Evolutionary conservation across 108 stramenopile species (phyloP), one percentile per base, ranked within the genome.

Genomic region (Cylindrotheca fusiformis): DNA sequence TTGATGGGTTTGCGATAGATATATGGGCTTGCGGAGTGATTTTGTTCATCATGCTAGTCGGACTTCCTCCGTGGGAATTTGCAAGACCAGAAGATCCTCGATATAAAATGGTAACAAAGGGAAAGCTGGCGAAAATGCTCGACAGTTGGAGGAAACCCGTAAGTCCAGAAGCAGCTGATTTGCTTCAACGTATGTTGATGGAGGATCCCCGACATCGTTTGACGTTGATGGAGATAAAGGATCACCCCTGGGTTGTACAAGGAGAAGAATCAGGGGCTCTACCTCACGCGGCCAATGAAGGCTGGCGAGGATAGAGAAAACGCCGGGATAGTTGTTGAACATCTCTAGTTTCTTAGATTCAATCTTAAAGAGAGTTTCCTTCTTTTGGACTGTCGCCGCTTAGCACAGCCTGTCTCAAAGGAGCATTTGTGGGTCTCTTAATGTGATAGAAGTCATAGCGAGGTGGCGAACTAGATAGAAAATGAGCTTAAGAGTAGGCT

Each of bases 1-100:
- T 94, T 74, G 85, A 96, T 48, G 92, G 92, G 12, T 92, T 90
- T 59, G 81, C 93, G 3, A 85, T 91, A 32, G 96, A 97, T 74
- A 67, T 96, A 22, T 96, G 95, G 95, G 90, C 95, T 1, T 62
- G 70, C 23, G 95, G 92, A 10, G 84, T 96, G 12, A 87, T 96
- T 51, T 72, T 96, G 21, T 96, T 94, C 65, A 87, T 92, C 48
- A 82, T 93, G 71, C 67, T 91, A 25, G 82, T 89, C 19, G 95
- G 95, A 24, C 71, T 85, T 8, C 88, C 90, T 1, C 88, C 93
- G 8, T 88, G 86, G 68, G 90, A 91, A 52, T 77, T 74, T 75
- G 80, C 80, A 1, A 21, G 69, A 49, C 60, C 70, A 22, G 73
- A 77, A 48, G 80, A 81, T 64, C 76, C 76, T 3, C 72, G 80